A percentile compares a stretch with the other conserved stretches of the same genome.
phyloP scores from a whole-genome alignment of 495 filamentous ascomycete species.

The Penicillium ucsense region DNA sequence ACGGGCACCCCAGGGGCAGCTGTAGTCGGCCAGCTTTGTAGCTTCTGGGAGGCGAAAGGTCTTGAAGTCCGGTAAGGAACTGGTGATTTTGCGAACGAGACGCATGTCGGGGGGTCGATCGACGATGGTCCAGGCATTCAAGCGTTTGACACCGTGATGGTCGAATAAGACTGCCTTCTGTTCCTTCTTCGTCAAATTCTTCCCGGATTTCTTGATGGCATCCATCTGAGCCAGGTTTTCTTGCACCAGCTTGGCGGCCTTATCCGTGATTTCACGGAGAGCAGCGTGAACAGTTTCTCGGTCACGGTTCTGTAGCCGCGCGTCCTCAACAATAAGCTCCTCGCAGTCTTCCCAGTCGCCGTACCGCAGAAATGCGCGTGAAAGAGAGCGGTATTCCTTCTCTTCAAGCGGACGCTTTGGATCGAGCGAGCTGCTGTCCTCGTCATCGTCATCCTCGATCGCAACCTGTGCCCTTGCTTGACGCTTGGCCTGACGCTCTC shows the following conservation, averaged over 20 bases:
- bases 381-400: conserved; percentile 85
- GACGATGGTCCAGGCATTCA: conserved; percentile 90
- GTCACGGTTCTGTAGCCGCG: conserved; percentile 72
- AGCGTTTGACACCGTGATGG: conserved; percentile 78
- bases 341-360: conserved; percentile 79
- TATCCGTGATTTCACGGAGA: conserved; percentile 62
- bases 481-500: conserved; percentile 88
- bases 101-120: conserved; percentile 83
- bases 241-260: conserved; percentile 55
- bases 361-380: conserved; percentile 76
- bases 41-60: conserved; percentile 87
- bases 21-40: conserved; percentile 76
- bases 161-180: conserved; percentile 94
- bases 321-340: conserved; percentile 77
- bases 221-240: conserved; percentile 55
- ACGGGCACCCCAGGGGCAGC: conserved; percentile 77
- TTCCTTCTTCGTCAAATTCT: conserved; percentile 88
- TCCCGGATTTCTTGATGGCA: conserved; percentile 52
- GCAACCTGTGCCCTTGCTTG: conserved; percentile 66
- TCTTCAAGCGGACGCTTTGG: conserved; percentile 78
- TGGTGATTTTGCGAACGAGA: conserved; percentile 64
- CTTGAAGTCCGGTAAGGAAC: conserved; percentile 49
- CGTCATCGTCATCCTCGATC: conserved; percentile 47
- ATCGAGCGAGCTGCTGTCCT: conserved; percentile 55
- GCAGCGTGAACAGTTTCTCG: conserved; percentile 61